Base-by-base conservation (phyloP, 192 early-diverging fungal genomes). In the Powellomyces hirtus region DNA sequence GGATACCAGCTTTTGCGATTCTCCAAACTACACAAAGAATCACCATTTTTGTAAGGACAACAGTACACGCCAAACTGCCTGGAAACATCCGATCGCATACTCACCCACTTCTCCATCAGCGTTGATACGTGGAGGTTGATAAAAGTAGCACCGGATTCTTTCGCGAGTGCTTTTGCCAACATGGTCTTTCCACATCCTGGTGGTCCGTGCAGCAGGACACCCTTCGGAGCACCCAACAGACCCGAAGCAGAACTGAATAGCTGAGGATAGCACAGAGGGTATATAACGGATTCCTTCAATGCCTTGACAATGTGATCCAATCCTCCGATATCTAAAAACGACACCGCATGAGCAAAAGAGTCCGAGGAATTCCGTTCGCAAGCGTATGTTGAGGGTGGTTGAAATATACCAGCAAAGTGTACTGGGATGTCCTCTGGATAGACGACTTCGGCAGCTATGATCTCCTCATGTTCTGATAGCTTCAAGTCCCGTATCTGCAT, bases 131-230 rank as follows among this genome's bases (percentile, higher is more conserved):
- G 96, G 73, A 99, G 81, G 72, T 98, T 99, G 75, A 99, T 95
- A 70, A 99, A 99, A 0, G 90, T 95, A 0, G 97, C 97, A 44
- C 89, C 88, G n/a, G 94, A 96, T 75, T 99, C 97, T 50, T 90
- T 89, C 31, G 97, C 96, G 29, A 99, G 84, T 4, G 97, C 97
- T 78, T 98, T 98, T 55, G 97, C 97, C 71, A 96, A 71, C 94
- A 99, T 96, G 16, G 96, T 99, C 74, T 99, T 99, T 50, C 97
- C 97, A 66, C 94, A 96, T 26, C 95, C 89, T 16, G 95, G 94
- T 38, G 95, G 94, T 8, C 95, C 97, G 75, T 96, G 94, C n/a
- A 99, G 77, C 38, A 97, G 70, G 20, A 96, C 93, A 31, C 97
- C 97, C 64, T 95, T 94, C 34, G 97, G 94, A 7, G 94, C 90